phyloP scores from a whole-genome alignment of 805 yeast genomes.

The Wickerhamiella nectarea region DNA sequence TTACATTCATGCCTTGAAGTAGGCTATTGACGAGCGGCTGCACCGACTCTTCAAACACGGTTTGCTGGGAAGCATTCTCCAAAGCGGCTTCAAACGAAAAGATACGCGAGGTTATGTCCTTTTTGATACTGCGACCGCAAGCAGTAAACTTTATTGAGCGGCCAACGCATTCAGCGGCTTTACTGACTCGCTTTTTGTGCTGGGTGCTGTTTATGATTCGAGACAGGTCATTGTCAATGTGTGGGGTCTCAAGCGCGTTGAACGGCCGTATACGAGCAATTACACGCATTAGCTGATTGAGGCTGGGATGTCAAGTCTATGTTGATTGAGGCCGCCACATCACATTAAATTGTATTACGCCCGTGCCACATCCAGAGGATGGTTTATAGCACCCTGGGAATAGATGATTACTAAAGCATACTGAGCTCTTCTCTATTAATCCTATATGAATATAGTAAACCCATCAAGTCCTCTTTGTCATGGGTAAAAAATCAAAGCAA shows the following conservation, averaged over 20 bases:
- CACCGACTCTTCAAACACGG: conserved; percentile 55
- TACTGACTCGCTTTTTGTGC: not conserved
- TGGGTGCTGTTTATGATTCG: conserved; percentile 38
- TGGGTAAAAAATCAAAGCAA: conserved; percentile 52
- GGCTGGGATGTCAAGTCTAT: no score
- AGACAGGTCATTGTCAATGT: not conserved
- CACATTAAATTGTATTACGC: no score
- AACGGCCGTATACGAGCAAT: conserved; percentile 67
- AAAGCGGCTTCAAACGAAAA: conserved; percentile 61
- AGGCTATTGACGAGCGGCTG: conserved; percentile 59
- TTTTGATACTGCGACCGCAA: not conserved
- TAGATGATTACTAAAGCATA: no score
- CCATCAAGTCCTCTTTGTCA: conserved; percentile 14
- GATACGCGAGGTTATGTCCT: conserved; percentile 27
- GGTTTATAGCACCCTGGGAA: no score
- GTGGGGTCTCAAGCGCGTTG: conserved; percentile 40
- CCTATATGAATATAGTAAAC: no score
- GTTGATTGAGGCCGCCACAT: no score
- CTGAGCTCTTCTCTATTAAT: no score
- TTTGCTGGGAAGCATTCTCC: conserved; percentile 49
- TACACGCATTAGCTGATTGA: conserved; percentile 1
- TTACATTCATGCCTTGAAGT: conserved; percentile 75
- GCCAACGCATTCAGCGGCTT: not conserved
- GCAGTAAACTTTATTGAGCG: not conserved
- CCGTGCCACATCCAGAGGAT: no score